Conservation (phyloP, 2,329 filamentous ascomycete genomes). For the Tolypocladium tropicale region DNA sequence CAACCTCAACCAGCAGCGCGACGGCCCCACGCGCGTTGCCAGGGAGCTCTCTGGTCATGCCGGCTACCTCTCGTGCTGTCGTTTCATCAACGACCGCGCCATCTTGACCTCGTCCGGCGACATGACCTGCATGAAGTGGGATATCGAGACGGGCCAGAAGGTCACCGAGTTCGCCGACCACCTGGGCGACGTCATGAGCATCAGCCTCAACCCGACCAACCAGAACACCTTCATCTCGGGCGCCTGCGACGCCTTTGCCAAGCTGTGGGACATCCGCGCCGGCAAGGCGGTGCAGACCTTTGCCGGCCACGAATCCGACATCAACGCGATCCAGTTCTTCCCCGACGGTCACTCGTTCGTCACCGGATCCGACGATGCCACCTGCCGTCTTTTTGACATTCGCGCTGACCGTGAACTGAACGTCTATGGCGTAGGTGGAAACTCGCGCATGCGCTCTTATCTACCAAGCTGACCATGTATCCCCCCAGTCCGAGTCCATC, state of each 20-base stretch:
- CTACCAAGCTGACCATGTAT: slow-evolving; percentile 9
- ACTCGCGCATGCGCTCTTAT: background rate
- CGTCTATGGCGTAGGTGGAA: slow-evolving; percentile 51
- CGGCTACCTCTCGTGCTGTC: slow-evolving; percentile 94
- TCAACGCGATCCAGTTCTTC: slow-evolving; percentile 99
- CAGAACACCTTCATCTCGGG: slow-evolving; percentile 99
- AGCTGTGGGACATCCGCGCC: slow-evolving; percentile 96
- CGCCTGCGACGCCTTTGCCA: slow-evolving; percentile 96
- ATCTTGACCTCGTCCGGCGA: slow-evolving; percentile 97
- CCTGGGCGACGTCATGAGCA: slow-evolving; percentile 97
- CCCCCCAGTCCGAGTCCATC: slow-evolving; percentile 80
- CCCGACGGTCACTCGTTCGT: slow-evolving; percentile 97
- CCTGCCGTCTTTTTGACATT: slow-evolving; percentile 95
- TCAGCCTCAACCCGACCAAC: slow-evolving; percentile 98
- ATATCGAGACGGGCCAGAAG: slow-evolving; percentile 95
- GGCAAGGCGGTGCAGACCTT: slow-evolving; percentile 99
- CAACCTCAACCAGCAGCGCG: slow-evolving; percentile 87
- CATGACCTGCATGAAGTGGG: slow-evolving; percentile 99
- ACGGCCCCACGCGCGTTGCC: slow-evolving; percentile 93
- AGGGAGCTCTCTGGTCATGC: slow-evolving; percentile 94
- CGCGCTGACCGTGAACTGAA: slow-evolving; percentile 77
- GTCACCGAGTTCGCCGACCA: slow-evolving; percentile 98
- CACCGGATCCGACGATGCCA: slow-evolving; percentile 94
- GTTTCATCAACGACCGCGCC: slow-evolving; percentile 96
- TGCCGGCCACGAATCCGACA: slow-evolving; percentile 95